Evolutionary conservation across 108 stramenopile species (phyloP), one percentile per base, ranked within the genome.

Genomic region (Aurantiochytrium sp.): DNA sequence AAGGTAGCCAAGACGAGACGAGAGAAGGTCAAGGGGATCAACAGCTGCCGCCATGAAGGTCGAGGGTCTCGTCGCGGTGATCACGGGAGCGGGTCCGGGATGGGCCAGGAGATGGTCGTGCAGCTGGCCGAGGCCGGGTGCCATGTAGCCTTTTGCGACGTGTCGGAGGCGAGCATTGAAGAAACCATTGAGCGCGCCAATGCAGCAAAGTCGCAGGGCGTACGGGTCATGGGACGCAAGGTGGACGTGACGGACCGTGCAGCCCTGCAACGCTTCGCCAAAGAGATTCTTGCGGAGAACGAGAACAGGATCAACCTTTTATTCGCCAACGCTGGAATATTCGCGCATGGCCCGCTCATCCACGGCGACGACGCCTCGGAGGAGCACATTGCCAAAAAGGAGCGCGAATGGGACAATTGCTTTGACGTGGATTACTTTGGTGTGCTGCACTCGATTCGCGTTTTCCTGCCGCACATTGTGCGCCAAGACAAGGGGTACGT

Each of bases 371-470:
- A 53, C 25, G 51, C 51, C n/a, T 6, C 6, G 1, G 49, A 6
- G 23, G 76, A 83, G 10, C 25, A 83, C 18, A 3, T 83, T 53
- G 49, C 45, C 16, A 1, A 3, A 6, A 53, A 83, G 45, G 76
- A 83, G 51, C 23, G 23, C n/a, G 45, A 47, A 18, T 83, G 76
- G 76, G 76, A 83, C 76, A 47, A 83, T 1, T 83, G 76, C 51
- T 83, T 83, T 23, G 51, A 83, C 23, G 51, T 83, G 18, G 76
- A 83, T 35, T 83, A 83, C 76, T 83, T 83, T 53, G 76, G 76
- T 18, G 76, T 83, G 76, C 76, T 83, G n/a, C n/a, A 83, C 76
- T 83, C 49, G n/a, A 53, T 83, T 35, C 76, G 76, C 51, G 76
- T 53, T 12, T 83, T 83, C 49, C 23, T 83, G n/a, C 76, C 76